phyloP scores from a whole-genome alignment of 176 grass and related monocot genomes.

The Rhynchospora tenuis region DNA sequence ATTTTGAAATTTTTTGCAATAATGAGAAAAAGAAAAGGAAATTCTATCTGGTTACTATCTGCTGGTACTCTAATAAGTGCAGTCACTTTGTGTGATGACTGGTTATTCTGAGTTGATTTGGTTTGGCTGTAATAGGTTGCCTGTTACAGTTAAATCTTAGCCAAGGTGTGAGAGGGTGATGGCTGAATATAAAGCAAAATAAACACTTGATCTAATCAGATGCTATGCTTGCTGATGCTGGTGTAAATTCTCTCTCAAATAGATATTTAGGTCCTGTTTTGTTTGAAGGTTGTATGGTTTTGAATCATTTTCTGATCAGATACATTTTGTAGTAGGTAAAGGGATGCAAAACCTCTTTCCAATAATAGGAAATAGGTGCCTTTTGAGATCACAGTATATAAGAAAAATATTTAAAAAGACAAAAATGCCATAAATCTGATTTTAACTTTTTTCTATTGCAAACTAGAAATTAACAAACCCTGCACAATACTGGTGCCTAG shows the following conservation, averaged over 20 bases:
- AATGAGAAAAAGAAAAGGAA: not conserved
- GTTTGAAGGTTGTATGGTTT: not conserved
- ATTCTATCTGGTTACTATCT: not conserved
- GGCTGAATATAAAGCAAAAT: not conserved
- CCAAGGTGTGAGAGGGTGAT: not conserved
- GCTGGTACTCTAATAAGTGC: not conserved
- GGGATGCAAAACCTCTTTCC: not conserved
- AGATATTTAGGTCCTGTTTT: not conserved
- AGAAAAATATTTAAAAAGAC: not conserved
- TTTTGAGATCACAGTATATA: not conserved
- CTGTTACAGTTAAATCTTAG: not conserved
- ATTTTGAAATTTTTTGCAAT: not conserved
- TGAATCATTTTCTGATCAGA: not conserved
- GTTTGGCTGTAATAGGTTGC: not conserved
- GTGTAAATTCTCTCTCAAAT: not conserved
- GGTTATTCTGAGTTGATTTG: not conserved
- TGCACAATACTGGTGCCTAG: not conserved
- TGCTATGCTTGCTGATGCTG: not conserved
- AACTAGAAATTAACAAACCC: not conserved
- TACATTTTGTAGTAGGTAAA: not conserved
- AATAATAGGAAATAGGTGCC: not conserved
- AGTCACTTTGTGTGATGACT: not conserved
- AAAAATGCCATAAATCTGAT: not conserved
- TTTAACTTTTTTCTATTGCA: not conserved
- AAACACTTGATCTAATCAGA: not conserved